A percentile compares a stretch with the other conserved stretches of the same genome.
These are phyloP conservation scores for Colletotrichum sp. DNA, from an alignment of 2,329 filamentous ascomycete species.

Conservation along the genomic window DNA sequence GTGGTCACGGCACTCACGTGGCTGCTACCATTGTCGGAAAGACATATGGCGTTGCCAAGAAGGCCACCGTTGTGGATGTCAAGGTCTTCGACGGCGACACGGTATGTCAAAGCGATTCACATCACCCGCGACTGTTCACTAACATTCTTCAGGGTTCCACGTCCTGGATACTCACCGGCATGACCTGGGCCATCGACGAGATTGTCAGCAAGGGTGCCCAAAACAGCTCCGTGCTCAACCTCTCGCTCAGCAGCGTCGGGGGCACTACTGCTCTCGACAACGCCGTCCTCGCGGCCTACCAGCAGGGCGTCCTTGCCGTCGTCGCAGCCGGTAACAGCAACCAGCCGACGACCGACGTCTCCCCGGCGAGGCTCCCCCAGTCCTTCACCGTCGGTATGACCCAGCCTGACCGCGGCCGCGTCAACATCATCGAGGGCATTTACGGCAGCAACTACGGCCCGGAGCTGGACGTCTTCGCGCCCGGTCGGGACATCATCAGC, in stretches of 20 bases:
- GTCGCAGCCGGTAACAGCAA: slow-evolving; percentile 61
- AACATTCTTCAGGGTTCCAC: background rate
- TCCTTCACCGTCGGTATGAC: slow-evolving; percentile 33
- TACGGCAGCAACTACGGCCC: slow-evolving; percentile 47
- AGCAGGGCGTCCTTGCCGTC: slow-evolving; percentile 53
- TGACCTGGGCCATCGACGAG: slow-evolving; percentile 30
- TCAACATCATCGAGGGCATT: slow-evolving; percentile 43
- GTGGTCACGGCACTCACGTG: slow-evolving; percentile 36
- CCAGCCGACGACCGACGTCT: slow-evolving; percentile 37
- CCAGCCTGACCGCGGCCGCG: slow-evolving; percentile 1
- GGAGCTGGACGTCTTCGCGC: slow-evolving; percentile 16
- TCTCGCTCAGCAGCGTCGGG: slow-evolving; percentile 43
- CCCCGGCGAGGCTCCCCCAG: slow-evolving; percentile 45
- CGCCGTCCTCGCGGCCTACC: slow-evolving; percentile 41
- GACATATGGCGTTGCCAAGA: slow-evolving; percentile 36
- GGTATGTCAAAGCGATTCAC: slow-evolving; percentile 27
- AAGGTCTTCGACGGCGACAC: slow-evolving; percentile 30
- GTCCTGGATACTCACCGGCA: slow-evolving; percentile 24
- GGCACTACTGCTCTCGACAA: slow-evolving; percentile 60
- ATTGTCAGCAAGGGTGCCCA: slow-evolving; percentile 21
- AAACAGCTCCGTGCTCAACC: slow-evolving; percentile 39
- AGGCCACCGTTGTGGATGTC: slow-evolving; percentile 28
- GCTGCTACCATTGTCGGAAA: slow-evolving; percentile 33
- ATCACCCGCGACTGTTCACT: background rate
- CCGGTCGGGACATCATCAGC: slow-evolving; percentile 39